A percentile compares a stretch with the other conserved stretches of the same genome.
These are phyloP conservation scores for Aspergillus sp. DNA, from an alignment of 2,329 filamentous ascomycete genomes.

Conservation along the genomic window DNA sequence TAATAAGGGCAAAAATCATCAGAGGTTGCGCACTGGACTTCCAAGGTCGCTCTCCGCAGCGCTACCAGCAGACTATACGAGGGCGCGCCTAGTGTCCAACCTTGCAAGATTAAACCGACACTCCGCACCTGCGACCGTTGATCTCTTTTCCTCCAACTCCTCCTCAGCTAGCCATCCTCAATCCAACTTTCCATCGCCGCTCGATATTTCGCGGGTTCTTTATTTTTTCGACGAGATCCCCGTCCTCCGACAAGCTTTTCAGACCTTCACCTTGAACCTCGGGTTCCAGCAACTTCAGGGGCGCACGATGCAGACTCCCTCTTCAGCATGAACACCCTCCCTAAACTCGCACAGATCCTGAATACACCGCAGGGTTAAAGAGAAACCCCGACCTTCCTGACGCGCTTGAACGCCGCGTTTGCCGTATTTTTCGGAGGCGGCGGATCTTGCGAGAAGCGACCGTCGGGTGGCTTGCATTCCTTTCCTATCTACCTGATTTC, in stretches of 20 bases:
- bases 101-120: background rate
- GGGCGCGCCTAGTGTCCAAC: background rate
- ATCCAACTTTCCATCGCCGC: background rate
- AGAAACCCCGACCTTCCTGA: background rate
- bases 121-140: conserved; percentile 14
- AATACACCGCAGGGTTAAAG: conserved; percentile 1
- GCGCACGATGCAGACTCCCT: conserved; percentile 14
- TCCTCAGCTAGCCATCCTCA: background rate
- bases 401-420: background rate
- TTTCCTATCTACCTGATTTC: conserved; percentile 5
- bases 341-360: background rate
- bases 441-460: background rate
- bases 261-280: conserved; percentile 1
- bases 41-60: conserved; percentile 1
- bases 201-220: background rate
- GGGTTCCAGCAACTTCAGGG: conserved; percentile 5
- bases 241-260: background rate
- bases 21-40: background rate
- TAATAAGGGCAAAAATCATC: background rate
- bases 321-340: conserved; percentile 20
- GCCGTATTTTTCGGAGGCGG: conserved; percentile 1
- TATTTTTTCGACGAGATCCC: background rate
- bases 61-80: background rate
- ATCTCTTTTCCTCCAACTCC: conserved; percentile 7
- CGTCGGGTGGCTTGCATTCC: background rate